Percentiles rank a stretch among this genome's conserved stretches.
phyloP scores from a whole-genome alignment of 2,329 filamentous ascomycete species.

The Domatiomyces globalis region DNA sequence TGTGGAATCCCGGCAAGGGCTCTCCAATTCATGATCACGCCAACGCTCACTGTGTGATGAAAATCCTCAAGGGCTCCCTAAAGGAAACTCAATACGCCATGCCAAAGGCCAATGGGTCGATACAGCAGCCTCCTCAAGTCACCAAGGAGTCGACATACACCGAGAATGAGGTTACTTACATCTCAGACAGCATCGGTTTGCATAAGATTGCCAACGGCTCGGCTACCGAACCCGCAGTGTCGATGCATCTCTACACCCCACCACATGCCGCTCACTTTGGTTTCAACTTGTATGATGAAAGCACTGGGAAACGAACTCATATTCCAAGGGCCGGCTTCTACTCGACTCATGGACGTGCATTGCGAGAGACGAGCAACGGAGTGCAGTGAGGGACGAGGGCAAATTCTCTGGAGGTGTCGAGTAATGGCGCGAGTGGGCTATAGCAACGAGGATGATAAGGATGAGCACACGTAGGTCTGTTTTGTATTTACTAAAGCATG shows the following conservation, averaged over 20 bases:
- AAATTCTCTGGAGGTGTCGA: no score
- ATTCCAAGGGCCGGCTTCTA: constrained; percentile 58
- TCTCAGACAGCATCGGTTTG: constrained; percentile 74
- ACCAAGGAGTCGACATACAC: constrained; percentile 54
- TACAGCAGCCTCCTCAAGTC: constrained; percentile 42
- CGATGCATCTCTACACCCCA: constrained; percentile 75
- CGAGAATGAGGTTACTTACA: constrained; percentile 69
- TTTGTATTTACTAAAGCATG: background rate
- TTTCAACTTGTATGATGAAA: constrained; percentile 66
- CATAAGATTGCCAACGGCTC: constrained; percentile 65
- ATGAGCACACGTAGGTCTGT: background rate
- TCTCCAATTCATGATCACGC: constrained; percentile 81
- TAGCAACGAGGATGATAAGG: background rate
- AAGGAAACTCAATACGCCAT: constrained; percentile 71
- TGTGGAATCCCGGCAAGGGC: constrained; percentile 67
- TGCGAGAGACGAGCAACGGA: background rate
- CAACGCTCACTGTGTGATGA: constrained; percentile 88
- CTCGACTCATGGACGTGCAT: constrained; percentile 29
- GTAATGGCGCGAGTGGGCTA: background rate
- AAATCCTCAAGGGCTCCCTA: constrained; percentile 61
- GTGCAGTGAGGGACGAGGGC: background rate
- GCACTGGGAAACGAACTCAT: constrained; percentile 59
- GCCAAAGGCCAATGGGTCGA: constrained; percentile 39
- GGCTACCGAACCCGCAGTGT: constrained; percentile 58
- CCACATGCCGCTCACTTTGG: constrained; percentile 75